Evolutionary conservation across 2,329 filamentous ascomycete species (phyloP), one percentile per base, ranked within the genome.

Genomic region (Phoma sp.): DNA sequence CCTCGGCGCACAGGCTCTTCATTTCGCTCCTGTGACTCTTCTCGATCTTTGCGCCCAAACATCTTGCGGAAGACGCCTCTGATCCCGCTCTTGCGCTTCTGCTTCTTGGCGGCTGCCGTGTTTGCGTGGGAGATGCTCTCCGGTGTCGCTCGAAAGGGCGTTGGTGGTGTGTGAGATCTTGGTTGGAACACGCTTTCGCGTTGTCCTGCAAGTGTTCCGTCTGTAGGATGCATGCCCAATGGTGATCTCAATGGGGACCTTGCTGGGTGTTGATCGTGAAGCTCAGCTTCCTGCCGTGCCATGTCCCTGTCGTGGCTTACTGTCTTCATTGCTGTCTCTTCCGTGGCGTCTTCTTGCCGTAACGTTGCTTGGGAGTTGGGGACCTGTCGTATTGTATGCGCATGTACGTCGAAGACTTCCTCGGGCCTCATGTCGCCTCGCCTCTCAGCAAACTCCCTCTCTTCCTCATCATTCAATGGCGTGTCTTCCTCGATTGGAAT

Each of bases 401-500:
- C 41, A 12, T 47, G 49, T 12, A 55, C 48, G 24, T 69, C 67
- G 32, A 59, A 58, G 35, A 57, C 35, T 38, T 62, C 57, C n/a
- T 50, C 35, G 24, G 60, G 35, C 22, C 47, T 51, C 39, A 60
- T 57, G 17, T 47, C 47, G 36, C 52, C 64, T 38, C 59, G 62
- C 40, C 65, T 69, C 38, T 69, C 69, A 33, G 66, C 68, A 51
- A 60, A 70, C 41, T 69, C 60, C 51, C 61, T 64, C 62, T 74
- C 69, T 56, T 74, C 72, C 33, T 73, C 70, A 3, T 74, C 72
- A 36, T 58, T 74, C 25, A 74, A 57, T 13, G 71, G 71, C 29
- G 67, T 65, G 31, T 75, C 67, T 49, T 74, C 72, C 15, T 68
- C 73, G 25, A 75, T 73, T n/a, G 73, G 74, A 46, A 75, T 68